Base-by-base conservation (phyloP, 352 stramenopile species). In the Pythium guiyangense region DNA sequence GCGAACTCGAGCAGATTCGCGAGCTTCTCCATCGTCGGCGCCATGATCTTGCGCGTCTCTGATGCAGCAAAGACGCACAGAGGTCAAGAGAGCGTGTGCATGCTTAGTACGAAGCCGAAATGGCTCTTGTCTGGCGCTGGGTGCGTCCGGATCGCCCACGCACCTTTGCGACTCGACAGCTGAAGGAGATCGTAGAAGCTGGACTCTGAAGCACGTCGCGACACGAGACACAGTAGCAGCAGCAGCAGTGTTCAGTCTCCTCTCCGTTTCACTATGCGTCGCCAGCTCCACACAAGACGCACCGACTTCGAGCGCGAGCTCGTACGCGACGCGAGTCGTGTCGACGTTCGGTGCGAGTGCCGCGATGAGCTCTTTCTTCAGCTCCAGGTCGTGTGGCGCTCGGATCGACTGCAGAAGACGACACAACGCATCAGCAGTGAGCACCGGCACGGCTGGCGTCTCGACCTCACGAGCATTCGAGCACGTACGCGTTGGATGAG, bases 1-100 rank as follows among this genome's bases (percentile, higher is more conserved):
- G 68, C 71, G 44, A 80, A 85, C 48, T 82, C 74, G 20, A 85
- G 59, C 9, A 87, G 37, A 53, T 76, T 75, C 5, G 74, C 72
- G 29, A 85, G 69, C 53, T 78, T 85, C 37, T 79, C 72, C 61
- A 78, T 76, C 6, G 79, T 60, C 31, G 61, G 42, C 67, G 49
- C 51, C 67, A 49, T 67, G 63, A 37, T 71, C 50, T 54, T 78
- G 74, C 54, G 76, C 66, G 45, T 62, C 50, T 40, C 47, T 66
- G 42, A 47, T 6, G 42, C n/a, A n/a, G 40, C 42, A 47, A 47
- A 25, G 8, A 22, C 18, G 20, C 17, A 26, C 42, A 25, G 20
- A 10, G 14, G 18, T 10, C 6, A 17, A 44, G 14, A 44, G 39
- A 15, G 11, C 3, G 12, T 44, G 17, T n/a, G 11, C 4, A 4